phyloP scores from a whole-genome alignment of 2,329 filamentous ascomycete species.

The Coniochaeta hoffmannii region DNA sequence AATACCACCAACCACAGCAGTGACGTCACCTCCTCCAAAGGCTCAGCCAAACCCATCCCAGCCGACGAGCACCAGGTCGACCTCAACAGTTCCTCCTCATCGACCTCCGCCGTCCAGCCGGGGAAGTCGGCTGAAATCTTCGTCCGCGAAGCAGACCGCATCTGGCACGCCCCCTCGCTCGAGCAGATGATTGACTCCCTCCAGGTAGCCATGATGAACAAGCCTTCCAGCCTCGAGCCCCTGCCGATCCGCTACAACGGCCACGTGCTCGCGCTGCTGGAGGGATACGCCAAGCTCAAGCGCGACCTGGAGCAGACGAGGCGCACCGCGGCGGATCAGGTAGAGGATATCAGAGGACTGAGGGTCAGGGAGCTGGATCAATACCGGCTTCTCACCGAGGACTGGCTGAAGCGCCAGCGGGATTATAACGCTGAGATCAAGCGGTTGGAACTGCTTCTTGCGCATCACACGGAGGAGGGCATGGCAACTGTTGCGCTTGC shows the following conservation, averaged over 20 bases:
- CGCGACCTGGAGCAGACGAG: conserved; percentile 5
- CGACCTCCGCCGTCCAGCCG: neutral
- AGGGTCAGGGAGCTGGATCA: conserved; percentile 24
- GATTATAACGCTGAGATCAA: conserved; percentile 31
- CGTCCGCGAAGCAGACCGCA: conserved; percentile 3
- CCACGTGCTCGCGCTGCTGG: conserved; percentile 30
- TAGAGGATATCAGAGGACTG: conserved; percentile 19
- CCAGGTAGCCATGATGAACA: conserved; percentile 32
- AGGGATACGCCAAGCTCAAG: conserved; percentile 24
- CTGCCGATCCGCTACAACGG: conserved; percentile 34
- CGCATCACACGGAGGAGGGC: conserved; percentile 25
- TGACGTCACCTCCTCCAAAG: neutral
- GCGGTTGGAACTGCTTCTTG: conserved; percentile 28
- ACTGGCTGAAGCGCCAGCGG: conserved; percentile 29
- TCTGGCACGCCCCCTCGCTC: conserved; percentile 33
- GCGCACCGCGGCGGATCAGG: conserved; percentile 14
- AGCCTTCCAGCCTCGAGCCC: conserved; percentile 19
- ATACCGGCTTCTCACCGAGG: conserved; percentile 27
- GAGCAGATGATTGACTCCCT: conserved; percentile 36
- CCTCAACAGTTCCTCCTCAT: neutral
- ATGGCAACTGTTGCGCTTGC: conserved; percentile 36
- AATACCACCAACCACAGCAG: neutral
- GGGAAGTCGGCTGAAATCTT: neutral
- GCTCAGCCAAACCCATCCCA: neutral
- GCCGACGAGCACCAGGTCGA: neutral